Percentiles rank a stretch among this genome's conserved stretches.
phyloP scores from a whole-genome alignment of 2,329 filamentous ascomycete species.

The Stachybotrys chlorohalonatus region DNA sequence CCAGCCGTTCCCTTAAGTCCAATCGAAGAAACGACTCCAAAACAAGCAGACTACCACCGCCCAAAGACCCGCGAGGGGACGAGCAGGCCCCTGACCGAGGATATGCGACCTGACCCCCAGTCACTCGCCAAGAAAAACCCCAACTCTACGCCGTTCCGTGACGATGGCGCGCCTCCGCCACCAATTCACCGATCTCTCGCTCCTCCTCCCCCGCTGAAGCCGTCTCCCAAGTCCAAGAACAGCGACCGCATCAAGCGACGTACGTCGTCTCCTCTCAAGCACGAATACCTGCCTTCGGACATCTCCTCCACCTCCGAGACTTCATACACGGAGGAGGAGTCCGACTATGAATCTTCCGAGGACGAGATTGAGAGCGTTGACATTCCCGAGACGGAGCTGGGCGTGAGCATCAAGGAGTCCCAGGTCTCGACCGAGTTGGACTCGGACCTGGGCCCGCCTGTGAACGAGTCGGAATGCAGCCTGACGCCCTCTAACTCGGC shows the following conservation, averaged over 20 bases:
- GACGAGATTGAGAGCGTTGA: slow-evolving; percentile 53
- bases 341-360: slow-evolving; percentile 36
- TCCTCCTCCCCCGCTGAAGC: slow-evolving; percentile 10
- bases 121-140: slow-evolving; percentile 21
- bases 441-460: slow-evolving; percentile 23
- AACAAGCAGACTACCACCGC: slow-evolving; percentile 20
- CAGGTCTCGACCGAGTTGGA: slow-evolving; percentile 17
- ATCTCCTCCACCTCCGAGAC: slow-evolving; percentile 48
- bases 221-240: slow-evolving; percentile 30
- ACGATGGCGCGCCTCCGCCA: slow-evolving; percentile 47
- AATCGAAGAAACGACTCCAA: slow-evolving; percentile 26
- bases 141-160: slow-evolving; percentile 28
- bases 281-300: slow-evolving; percentile 88
- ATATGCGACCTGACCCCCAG: slow-evolving; percentile 26
- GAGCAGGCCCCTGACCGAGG: slow-evolving; percentile 24
- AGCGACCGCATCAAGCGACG: slow-evolving; percentile 51
- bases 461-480: slow-evolving; percentile 46
- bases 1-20: slow-evolving; percentile 12
- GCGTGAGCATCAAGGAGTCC: slow-evolving; percentile 41
- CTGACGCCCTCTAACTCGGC: slow-evolving; percentile 74
- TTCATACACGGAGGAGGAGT: slow-evolving; percentile 39
- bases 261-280: slow-evolving; percentile 88
- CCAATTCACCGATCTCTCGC: slow-evolving; percentile 40
- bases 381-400: slow-evolving; percentile 48
- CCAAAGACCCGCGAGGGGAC: slow-evolving; percentile 16